Conservation (phyloP, 2,329 filamentous ascomycete genomes). For the Endoconidiophora polonica region DNA sequence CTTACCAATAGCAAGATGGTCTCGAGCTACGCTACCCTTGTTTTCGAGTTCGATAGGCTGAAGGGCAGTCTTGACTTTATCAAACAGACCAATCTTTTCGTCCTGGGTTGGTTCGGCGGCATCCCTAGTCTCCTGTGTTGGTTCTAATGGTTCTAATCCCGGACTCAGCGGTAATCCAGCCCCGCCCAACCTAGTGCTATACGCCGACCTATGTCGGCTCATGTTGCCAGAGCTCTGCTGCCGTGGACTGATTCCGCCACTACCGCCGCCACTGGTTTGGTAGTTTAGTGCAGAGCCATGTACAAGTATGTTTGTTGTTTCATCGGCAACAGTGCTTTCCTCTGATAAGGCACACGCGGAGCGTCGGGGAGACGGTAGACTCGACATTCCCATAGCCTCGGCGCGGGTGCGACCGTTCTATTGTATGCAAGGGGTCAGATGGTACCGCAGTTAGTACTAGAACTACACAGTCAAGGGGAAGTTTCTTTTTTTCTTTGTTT, state of each 20-base stretch:
- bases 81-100: conserved; percentile 2
- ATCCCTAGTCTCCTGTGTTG: background rate
- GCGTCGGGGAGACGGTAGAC: background rate
- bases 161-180: background rate
- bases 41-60: conserved; percentile 63
- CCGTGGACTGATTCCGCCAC: background rate
- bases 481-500: background rate
- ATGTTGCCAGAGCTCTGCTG: background rate
- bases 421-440: no score
- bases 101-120: background rate
- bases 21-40: conserved; percentile 67
- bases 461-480: background rate
- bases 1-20: conserved; percentile 62
- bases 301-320: conserved; percentile 12
- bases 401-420: conserved; percentile 7
- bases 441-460: background rate
- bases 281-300: conserved; percentile 7
- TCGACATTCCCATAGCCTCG: conserved; percentile 5
- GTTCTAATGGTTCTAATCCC: no score
- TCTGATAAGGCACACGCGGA: background rate
- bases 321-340: conserved; percentile 6
- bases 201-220: background rate
- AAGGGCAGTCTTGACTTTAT: conserved; percentile 19
- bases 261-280: conserved; percentile 3
- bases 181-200: background rate